Base-by-base conservation (phyloP, 2,329 filamentous ascomycete species). In the Fusarium ramigenum region DNA sequence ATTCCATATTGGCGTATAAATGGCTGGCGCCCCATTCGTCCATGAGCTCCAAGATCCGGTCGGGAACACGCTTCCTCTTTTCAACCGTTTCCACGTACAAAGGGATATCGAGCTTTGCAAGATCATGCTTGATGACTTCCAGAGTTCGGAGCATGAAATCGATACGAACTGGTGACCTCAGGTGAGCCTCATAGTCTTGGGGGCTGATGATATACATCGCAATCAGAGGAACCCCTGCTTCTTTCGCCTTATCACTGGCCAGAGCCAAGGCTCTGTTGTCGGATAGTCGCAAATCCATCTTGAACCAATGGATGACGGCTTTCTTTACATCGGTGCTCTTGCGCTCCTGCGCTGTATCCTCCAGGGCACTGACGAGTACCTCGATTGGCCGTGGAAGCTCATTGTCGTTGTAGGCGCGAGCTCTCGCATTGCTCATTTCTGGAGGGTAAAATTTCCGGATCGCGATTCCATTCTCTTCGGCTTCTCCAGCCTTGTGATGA, bases 251-350 rank as follows among this genome's bases (percentile, higher is more conserved):
- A 64, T 90, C 83, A 62, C 88, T 90, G 0, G 95, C 95, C 69
- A 91, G 82, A 39, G 88, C 87, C 30, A 97, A 81, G 0, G 89
- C 89, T 14, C 88, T 92, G 79, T 97, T 97, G 80, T 98, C 95
- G 1, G 83, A 81, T 4, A 88, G 86, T 6, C 95, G 88, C 57
- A 97, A 82, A 80, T 97, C 95, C 78, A 89, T 90, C 82, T 96
- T 97, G 85, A 96, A 97, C 95, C 95, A 97, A 82, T 97, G 93
- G 1, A 97, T 89, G 0, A 97, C 92, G 0, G 91, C 89, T 32
- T 89, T 84, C 36, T 88, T 88, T 1, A 87, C 83, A 3, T 83
- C 70, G 18, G 93, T 86, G 3, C 83, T 81, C 34, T 85, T 83
- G 14, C 93, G 87, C 40, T 82, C 80, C 0, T 82, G 76, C 5